Evolutionary conservation across 768 basidiomycete species (phyloP), one percentile per base, ranked within the genome.

Genomic region (Dioszegia crocea): DNA sequence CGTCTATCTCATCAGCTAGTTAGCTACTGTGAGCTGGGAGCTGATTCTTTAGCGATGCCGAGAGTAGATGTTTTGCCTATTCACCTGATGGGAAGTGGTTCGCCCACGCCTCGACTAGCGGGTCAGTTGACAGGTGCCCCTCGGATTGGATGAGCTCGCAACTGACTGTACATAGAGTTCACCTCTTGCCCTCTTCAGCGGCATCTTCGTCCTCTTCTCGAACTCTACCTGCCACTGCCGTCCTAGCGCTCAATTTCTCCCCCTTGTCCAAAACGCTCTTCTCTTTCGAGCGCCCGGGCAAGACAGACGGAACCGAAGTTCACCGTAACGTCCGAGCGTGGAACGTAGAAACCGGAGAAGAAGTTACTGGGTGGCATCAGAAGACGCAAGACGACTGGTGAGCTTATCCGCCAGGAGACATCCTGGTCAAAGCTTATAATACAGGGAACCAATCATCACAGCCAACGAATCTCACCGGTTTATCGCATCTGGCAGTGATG

Each of bases 241-340:
- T 88, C 62, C 75, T 91, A 52, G 96, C 97, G 72, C 75, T 97
- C 67, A 83, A 83, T 68, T 96, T 99, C 78, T 98, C 94, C 5
- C 93, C 96, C 10, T 84, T 88, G 61, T 93, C 91, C 38, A 91
- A 88, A 0, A 97, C 90, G 77, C 73, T 99, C 41, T 93, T 91
- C 53, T 93, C 90, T 46, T 98, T 93, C 90, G 93, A 97, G 79
- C 84, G 96, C 59, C 89, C 88, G 83, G 84, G 85, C 68, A 96
- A 96, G 79, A 83, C 88, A 49, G 93, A 91, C 75, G 51, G 51
- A 23, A 92, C 92, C 64, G 90, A 88, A 16, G 90, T 91, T 78
- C 89, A 94, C 82, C 93, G 89, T 81, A 99, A 99, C 76, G 84
- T 93, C 60, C 86, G 89, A 59, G 82, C 97, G 64, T 99, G 92